Evolutionary conservation across 805 yeast genomes (phyloP), one percentile per base, ranked within the genome.

Genomic region (Cyberlindnera mycetangii): DNA sequence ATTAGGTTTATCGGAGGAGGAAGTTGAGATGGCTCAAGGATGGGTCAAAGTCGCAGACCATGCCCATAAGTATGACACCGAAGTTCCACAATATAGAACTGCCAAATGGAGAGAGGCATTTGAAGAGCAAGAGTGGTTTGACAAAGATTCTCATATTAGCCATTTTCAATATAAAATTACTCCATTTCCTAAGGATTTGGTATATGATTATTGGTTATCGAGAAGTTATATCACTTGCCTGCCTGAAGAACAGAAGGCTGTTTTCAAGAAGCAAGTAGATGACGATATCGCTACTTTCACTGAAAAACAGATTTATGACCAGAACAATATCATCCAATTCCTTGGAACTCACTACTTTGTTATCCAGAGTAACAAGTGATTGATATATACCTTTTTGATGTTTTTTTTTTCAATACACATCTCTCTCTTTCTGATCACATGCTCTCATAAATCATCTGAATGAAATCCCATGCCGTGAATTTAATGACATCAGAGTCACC

Each of bases 31-130:
- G 11, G 39, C 45, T 16, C 25, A 38, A 10, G 48, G 50, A 1
- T 55, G 56, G 58, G 48, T 47, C 4, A 22, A 42, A 4, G 41
- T 51, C 16, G 53, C 58, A 2, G n/a, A 30, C 2, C 25, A 39
- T 17, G 62, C 56, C 3, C 54, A 55, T 32, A 20, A n/a, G 4
- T 62, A 53, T 45, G 82, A 76, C 48, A 49, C 32, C 5, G 59
- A 58, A 3, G 81, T 79, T 22, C 85, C 86, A 6, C 85, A 80
- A 60, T 80, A 77, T 51, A 67, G 81, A 36, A 68, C 60, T 22
- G 71, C 67, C 14, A 50, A 52, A 11, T 80, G 85, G 85, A 66
- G 67, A 44, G 36, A 61, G 2, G 64, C 66, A 1, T 67, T 78
- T 33, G 59, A 61, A 30, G 32, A 42, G 14, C 60, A 65, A 44